Percentiles rank a stretch among this genome's conserved stretches.
Conservation (phyloP, 2,329 filamentous ascomycete species). For the Alternaria sp. region DNA sequence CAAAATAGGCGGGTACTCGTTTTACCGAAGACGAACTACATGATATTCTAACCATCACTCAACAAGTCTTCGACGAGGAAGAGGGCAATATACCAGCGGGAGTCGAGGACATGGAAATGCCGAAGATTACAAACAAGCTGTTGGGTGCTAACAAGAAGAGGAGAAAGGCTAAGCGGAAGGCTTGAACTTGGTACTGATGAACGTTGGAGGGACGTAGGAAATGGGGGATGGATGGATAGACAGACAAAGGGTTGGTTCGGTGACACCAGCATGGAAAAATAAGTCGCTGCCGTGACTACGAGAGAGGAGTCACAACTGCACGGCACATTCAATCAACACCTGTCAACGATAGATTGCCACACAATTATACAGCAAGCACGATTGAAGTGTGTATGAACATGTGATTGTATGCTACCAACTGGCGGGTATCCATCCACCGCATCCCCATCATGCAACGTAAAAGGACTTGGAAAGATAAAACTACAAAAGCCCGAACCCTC, state of each 20-base stretch:
- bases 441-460: constrained; percentile 35
- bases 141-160: constrained; percentile 40
- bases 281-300: background rate
- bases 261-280: background rate
- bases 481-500: constrained; percentile 23
- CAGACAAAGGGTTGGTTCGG: background rate
- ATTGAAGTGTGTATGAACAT: constrained; percentile 18
- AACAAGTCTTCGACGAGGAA: constrained; percentile 44
- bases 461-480: constrained; percentile 19
- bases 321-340: background rate
- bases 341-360: background rate
- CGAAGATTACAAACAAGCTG: constrained; percentile 43
- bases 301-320: background rate
- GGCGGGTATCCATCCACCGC: constrained; percentile 34
- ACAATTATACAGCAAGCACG: background rate
- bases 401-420: constrained; percentile 30
- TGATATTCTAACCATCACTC: constrained; percentile 41
- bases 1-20: constrained; percentile 34
- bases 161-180: constrained; percentile 28
- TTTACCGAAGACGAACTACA: constrained; percentile 44
- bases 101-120: constrained; percentile 39
- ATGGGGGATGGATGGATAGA: background rate
- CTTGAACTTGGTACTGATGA: background rate
- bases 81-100: constrained; percentile 41
- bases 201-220: background rate